Conservation (phyloP, 1,284 basidiomycete genomes). For the Trichosporon sp. region DNA sequence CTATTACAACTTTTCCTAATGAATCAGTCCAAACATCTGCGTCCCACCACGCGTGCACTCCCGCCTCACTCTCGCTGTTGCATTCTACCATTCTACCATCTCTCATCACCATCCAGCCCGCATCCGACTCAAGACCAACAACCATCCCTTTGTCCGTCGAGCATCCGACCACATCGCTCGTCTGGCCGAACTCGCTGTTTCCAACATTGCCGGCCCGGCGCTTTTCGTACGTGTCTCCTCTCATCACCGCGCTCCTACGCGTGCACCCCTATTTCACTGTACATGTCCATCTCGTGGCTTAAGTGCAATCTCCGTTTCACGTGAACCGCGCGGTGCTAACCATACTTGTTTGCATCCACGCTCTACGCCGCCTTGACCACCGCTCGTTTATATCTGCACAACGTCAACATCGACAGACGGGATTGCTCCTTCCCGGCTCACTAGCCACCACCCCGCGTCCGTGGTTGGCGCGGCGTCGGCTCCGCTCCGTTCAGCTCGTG, state of each 20-base stretch:
- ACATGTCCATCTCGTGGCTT: background rate
- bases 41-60: constrained; percentile 18
- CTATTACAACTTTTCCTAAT: constrained; percentile 17
- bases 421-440: background rate
- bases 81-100: constrained; percentile 20
- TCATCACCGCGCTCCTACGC: constrained; percentile 7
- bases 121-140: constrained; percentile 11
- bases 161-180: constrained; percentile 5
- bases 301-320: constrained; percentile 1
- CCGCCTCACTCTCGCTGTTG: constrained; percentile 1
- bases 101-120: constrained; percentile 17
- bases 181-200: background rate
- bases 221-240: constrained; percentile 17
- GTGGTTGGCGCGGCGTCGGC: constrained; percentile 29
- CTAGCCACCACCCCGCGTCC: constrained; percentile 27
- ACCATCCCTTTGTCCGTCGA: constrained; percentile 2
- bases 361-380: background rate
- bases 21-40: constrained; percentile 4
- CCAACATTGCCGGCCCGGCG: constrained; percentile 4
- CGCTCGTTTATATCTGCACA: background rate
- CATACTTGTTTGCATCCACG: constrained; percentile 4
- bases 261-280: background rate
- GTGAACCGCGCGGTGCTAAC: background rate
- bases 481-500: constrained; percentile 23
- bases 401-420: background rate